Base-by-base conservation (phyloP, 75 land plant species). In the Cryptomeria japonica region DNA sequence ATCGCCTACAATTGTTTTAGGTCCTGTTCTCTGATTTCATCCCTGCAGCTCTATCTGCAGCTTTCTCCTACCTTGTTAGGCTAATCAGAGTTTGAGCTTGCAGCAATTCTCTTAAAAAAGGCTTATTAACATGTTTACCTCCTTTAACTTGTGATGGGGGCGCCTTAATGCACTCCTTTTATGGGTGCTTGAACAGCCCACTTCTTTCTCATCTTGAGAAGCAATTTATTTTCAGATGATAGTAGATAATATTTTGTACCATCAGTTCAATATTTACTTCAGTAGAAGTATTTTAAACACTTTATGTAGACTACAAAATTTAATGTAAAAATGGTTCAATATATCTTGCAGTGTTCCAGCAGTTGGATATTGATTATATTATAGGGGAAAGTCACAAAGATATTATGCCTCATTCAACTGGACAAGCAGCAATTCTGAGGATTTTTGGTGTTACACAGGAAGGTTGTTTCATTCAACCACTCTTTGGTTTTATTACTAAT, bases 391-490 rank as follows among this genome's bases (percentile, higher is more conserved):
- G 96, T 87, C 88, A 93, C 85, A 93, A 87, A 53, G 94, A 95
- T 64, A 84, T 95, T 84, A 56, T 94, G 49, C 99, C 97, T n/a
- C 85, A 90, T 46, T 93, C 92, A 31, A 88, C 93, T 76, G 99
- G 99, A 16, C 94, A 96, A 15, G 96, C 97, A 79, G 99, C 99
- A 22, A 93, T 97, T 56, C 88, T 98, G 58, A 80, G 99, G 44
- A 97, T 98, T 42, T 98, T 97, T 89, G 99, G 99, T 85, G 99
- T 98, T 15, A 96, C 99, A 4, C 92, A 86, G 77, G 99, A 97
- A 95, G 99, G 99, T 97, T 88, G 44, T 39, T 41, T 39, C 34
- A 73, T 51, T 76, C 42, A 75, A 47, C 70, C 34, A 25, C 2
- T 19, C 0, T 80, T n/a, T n/a, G n/a, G 31, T 42, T 82, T 46